Evolutionary conservation across 1,139 yeast genomes (phyloP).

Genomic region (Candida albicans): DNA sequence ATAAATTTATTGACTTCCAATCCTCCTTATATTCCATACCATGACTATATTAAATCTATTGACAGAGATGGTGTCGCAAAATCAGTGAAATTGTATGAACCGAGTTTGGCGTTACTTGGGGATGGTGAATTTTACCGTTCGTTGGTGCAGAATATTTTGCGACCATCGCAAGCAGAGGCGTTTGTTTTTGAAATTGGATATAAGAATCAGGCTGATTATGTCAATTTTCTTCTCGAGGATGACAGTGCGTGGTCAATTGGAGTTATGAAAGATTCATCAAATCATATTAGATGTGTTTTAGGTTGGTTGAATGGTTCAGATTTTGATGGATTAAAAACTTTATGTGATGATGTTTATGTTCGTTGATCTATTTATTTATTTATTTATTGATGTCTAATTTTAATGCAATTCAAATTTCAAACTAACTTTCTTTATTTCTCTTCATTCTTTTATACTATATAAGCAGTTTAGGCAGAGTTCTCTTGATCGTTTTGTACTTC

Average conservation of each 20-base stretch:
- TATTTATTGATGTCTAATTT: not conserved
- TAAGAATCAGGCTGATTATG: conserved; percentile 31
- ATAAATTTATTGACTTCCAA: conserved; percentile 69
- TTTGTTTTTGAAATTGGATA: conserved; percentile 47
- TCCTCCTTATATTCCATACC: conserved; percentile 80
- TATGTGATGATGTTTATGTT: conserved; percentile 12
- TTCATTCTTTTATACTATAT: not conserved
- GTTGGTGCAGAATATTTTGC: conserved; percentile 45
- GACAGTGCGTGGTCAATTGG: conserved; percentile 29
- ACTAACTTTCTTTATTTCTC: not conserved
- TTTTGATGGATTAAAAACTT: conserved; percentile 8
- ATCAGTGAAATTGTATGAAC: conserved; percentile 76
- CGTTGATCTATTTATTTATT: not conserved
- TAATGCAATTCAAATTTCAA: not conserved
- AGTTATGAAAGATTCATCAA: conserved; percentile 27
- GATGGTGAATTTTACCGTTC: conserved; percentile 67
- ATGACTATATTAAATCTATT: conserved; percentile 36
- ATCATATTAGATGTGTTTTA: conserved; percentile 38
- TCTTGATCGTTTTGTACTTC: not conserved
- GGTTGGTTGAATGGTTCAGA: conserved; percentile 29
- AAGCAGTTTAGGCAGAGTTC: conserved; percentile 4
- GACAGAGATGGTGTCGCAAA: conserved; percentile 42
- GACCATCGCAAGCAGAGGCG: conserved; percentile 37
- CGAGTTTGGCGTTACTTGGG: conserved; percentile 74
- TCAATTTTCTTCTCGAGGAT: conserved; percentile 15